Evolutionary conservation across 2,329 filamentous ascomycete species (phyloP).

Genomic region (Beauveria bassiana): DNA sequence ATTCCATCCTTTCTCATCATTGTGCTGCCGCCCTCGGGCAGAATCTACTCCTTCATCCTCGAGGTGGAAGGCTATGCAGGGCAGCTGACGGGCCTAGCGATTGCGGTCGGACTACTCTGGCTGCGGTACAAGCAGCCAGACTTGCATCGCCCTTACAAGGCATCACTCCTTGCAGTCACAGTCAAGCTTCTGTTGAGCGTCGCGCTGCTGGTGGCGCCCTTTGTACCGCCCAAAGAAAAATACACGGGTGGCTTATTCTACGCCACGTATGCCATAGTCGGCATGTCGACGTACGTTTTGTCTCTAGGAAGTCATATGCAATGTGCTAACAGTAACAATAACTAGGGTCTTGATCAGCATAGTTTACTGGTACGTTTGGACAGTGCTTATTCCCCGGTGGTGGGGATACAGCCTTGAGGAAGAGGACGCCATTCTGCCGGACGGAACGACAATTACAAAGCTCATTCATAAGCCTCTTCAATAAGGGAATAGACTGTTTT

Average conservation of each 20-base stretch:
- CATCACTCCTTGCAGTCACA: constrained; percentile 53
- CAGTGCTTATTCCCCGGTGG: constrained; percentile 50
- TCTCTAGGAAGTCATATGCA: neutral
- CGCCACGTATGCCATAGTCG: constrained; percentile 47
- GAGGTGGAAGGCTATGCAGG: constrained; percentile 64
- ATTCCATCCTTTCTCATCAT: constrained; percentile 63
- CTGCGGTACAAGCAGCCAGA: constrained; percentile 53
- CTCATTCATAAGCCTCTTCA: constrained; percentile 30
- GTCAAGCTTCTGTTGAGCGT: constrained; percentile 46
- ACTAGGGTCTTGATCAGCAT: constrained; percentile 48
- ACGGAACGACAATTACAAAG: constrained; percentile 60
- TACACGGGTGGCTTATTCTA: constrained; percentile 40
- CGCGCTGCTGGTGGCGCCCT: constrained; percentile 51
- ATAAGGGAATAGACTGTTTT: neutral
- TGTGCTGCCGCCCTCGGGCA: constrained; percentile 51
- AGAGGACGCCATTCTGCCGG: constrained; percentile 47
- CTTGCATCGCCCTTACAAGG: constrained; percentile 55
- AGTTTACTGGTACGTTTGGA: constrained; percentile 63
- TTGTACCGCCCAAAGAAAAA: constrained; percentile 49
- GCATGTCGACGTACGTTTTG: constrained; percentile 41
- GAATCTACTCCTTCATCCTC: constrained; percentile 66
- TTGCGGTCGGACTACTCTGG: constrained; percentile 50
- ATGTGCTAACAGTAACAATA: neutral
- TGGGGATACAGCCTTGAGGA: constrained; percentile 57
- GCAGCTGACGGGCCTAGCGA: constrained; percentile 51